Evolutionary conservation across 352 stramenopile species (phyloP), one percentile per base, ranked within the genome.

Genomic region (Phytopythium cucurbitacearum): DNA sequence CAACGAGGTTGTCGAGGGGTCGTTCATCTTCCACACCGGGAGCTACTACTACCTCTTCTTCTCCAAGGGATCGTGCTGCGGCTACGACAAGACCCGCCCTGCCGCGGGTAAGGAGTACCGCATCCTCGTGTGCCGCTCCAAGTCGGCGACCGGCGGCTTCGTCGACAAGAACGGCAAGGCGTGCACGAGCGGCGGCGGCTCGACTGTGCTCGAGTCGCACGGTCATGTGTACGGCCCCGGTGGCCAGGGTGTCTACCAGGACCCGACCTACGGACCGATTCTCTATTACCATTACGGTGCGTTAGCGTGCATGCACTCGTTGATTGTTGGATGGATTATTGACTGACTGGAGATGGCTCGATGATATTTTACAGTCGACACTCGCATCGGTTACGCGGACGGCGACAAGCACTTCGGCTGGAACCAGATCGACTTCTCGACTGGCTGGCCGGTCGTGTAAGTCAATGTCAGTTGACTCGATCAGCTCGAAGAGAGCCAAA

Each of bases 251-350:
- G 73, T 80, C 12, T 76, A 70, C 56, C 49, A 79, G 1, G 73
- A 84, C 46, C 64, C 65, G 9, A 73, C 50, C 15, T 51, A 79
- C 16, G 67, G 65, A 1, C 70, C 67, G 5, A 63, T 80, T 11
- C 37, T 79, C 33, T 80, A 84, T 63, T 84, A 80, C 43, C 70
- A 84, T 56, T 78, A 80, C 65, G 71, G 71, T 80, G 51, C 40
- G 62, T 57, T 16, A 15, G 5, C 8, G 11, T 5, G 21, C 21
- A 2, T 28, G 2, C 21, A 28, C 21, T 2, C 2, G 21, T 47
- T 33, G 11, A 4, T 15, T 15, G 4, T 36, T 40, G 12, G n/a
- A 48, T 45, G 10, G n/a, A 33, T 7, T 8, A 43, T 15, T 56
- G 11, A 37, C 16, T 59, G 40, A 9, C 51, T 63, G n/a, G 44